These are phyloP conservation scores for Cyberlindnera nakhonratchasimensis DNA, from an alignment of 805 yeast species.

Conservation along the genomic window DNA sequence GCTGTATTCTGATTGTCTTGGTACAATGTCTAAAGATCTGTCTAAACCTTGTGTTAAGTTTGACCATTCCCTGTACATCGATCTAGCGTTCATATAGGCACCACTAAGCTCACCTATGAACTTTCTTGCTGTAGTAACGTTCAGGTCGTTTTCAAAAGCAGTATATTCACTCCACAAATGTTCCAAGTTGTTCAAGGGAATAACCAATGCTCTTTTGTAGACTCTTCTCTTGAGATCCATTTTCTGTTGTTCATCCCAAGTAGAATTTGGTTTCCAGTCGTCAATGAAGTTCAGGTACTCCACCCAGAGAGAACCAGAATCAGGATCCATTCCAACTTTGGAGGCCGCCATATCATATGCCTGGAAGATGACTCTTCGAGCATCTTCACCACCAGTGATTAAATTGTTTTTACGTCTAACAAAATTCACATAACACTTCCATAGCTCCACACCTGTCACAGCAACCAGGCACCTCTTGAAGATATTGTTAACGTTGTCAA, in stretches of 20 bases:
- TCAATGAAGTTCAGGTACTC: constrained; percentile 79
- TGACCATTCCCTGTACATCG: constrained; percentile 68
- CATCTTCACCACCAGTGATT: constrained; percentile 79
- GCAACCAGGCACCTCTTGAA: constrained; percentile 62
- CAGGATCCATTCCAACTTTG: constrained; percentile 75
- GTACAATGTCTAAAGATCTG: constrained; percentile 35
- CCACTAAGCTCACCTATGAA: constrained; percentile 78
- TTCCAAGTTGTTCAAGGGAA: constrained; percentile 77
- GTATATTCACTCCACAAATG: constrained; percentile 78
- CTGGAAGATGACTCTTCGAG: constrained; percentile 65
- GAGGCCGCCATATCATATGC: constrained; percentile 82
- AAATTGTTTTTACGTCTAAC: constrained; percentile 66
- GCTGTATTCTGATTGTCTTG: constrained; percentile 26
- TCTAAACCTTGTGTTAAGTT: constrained; percentile 49
- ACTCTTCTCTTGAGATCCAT: constrained; percentile 71
- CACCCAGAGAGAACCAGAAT: constrained; percentile 70
- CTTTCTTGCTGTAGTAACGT: constrained; percentile 76
- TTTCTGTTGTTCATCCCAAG: constrained; percentile 84
- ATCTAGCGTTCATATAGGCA: constrained; percentile 82
- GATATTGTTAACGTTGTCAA: constrained; percentile 59
- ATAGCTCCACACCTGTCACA: constrained; percentile 62
- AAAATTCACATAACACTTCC: constrained; percentile 74
- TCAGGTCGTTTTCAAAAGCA: constrained; percentile 75
- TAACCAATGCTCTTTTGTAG: constrained; percentile 62
- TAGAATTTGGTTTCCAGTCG: constrained; percentile 71